Evolutionary conservation across 441 rosid genomes (phyloP).

Genomic region (Brassica balearica): DNA sequence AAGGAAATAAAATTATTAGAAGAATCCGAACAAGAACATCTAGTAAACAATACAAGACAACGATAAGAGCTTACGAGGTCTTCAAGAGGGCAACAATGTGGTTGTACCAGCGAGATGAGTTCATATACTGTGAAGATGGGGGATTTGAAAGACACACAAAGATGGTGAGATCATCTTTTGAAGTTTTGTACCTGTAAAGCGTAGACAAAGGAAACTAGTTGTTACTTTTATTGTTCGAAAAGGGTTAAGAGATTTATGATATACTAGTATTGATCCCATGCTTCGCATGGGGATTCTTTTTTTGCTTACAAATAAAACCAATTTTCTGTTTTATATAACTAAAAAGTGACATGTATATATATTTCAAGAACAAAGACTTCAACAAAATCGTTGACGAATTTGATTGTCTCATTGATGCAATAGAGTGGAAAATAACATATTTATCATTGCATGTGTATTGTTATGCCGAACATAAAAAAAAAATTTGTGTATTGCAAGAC

Average conservation of each 20-base stretch:
- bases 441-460: too few relatives aligned
- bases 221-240: neutral
- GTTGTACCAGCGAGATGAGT: neutral
- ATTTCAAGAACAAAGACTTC: too few relatives aligned
- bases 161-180: neutral
- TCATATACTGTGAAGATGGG: conserved; percentile 1
- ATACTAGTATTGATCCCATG: too few relatives aligned
- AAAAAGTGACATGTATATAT: too few relatives aligned
- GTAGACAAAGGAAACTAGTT: neutral
- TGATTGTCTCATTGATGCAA: too few relatives aligned
- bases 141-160: neutral
- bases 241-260: neutral
- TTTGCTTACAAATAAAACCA: too few relatives aligned
- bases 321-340: too few relatives aligned
- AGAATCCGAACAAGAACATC: neutral
- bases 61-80: conserved; percentile 1
- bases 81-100: neutral
- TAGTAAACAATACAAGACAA: neutral
- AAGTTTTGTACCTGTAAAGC: neutral
- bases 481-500: too few relatives aligned
- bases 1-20: neutral
- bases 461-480: too few relatives aligned
- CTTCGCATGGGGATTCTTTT: too few relatives aligned
- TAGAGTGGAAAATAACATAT: too few relatives aligned
- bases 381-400: too few relatives aligned